Conservation (phyloP, 352 stramenopile species). For the Blastocystis sp. region DNA sequence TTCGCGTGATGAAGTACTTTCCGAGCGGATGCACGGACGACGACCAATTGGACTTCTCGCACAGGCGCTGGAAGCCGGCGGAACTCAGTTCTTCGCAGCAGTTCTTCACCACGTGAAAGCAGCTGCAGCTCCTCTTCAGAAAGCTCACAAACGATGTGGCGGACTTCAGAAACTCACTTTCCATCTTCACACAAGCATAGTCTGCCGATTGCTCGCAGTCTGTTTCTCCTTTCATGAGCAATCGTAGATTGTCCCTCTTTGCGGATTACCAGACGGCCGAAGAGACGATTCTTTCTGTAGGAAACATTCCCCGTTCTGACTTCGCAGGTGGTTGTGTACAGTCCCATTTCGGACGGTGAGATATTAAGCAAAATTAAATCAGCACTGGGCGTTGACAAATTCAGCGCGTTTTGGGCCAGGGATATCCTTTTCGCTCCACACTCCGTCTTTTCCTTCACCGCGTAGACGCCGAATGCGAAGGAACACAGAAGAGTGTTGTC, state of each 20-base stretch:
- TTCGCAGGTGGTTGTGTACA: conserved; percentile 10
- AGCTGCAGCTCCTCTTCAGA: conserved; percentile 28
- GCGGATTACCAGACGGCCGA: conserved; percentile 27
- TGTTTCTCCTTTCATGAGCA: not conserved
- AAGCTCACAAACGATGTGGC: conserved; percentile 63
- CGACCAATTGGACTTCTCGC: conserved; percentile 40
- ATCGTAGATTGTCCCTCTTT: conserved; percentile 15
- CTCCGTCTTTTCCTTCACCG: not conserved
- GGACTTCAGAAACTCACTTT: conserved; percentile 57
- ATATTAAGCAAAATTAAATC: not conserved
- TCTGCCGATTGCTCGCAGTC: not conserved
- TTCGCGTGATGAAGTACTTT: conserved; percentile 95
- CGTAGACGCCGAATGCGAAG: not conserved
- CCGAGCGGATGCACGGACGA: conserved; percentile 76
- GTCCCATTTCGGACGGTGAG: not conserved
- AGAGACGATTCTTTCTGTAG: conserved; percentile 21
- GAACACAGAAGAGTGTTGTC: not conserved
- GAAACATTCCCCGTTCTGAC: not conserved
- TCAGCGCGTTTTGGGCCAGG: conserved; percentile 7
- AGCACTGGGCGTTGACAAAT: not conserved
- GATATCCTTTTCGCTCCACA: conserved; percentile 12
- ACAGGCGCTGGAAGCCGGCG: conserved; percentile 58
- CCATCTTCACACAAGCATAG: conserved; percentile 3
- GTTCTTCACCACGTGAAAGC: conserved; percentile 64
- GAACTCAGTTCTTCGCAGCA: conserved; percentile 32